A percentile compares a stretch with the other conserved stretches of the same genome.
These are phyloP conservation scores for Aspergillus fumigatiaffinis DNA, from an alignment of 2,329 filamentous ascomycete species.

Conservation along the genomic window DNA sequence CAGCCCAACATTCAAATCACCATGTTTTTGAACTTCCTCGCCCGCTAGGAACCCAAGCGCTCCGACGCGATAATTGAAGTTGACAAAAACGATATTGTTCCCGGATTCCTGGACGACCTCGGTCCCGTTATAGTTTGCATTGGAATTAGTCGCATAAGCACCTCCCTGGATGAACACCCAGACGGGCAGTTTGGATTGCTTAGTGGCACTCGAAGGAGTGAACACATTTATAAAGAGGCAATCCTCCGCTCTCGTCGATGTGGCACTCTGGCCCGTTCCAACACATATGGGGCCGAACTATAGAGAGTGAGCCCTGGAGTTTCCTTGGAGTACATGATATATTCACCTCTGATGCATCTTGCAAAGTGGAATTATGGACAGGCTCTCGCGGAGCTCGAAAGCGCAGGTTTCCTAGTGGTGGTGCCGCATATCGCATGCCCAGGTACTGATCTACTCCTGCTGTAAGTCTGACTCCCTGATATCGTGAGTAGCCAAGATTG, in stretches of 20 bases:
- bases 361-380: slow-evolving; percentile 26
- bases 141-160: slow-evolving; percentile 53
- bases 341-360: slow-evolving; percentile 50
- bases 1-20: slow-evolving; percentile 60
- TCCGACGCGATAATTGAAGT: slow-evolving; percentile 67
- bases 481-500: slow-evolving; percentile 61
- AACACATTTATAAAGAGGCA: slow-evolving; percentile 35
- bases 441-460: slow-evolving; percentile 65
- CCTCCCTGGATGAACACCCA: slow-evolving; percentile 58
- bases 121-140: slow-evolving; percentile 53
- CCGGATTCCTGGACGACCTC: slow-evolving; percentile 54
- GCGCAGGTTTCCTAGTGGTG: slow-evolving; percentile 59
- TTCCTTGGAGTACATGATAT: too few relatives aligned
- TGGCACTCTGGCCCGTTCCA: slow-evolving; percentile 62
- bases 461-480: slow-evolving; percentile 51
- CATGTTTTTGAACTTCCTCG: slow-evolving; percentile 51
- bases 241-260: slow-evolving; percentile 42
- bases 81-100: slow-evolving; percentile 62
- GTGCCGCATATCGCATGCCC: slow-evolving; percentile 66
- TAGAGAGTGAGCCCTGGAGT: neutral
- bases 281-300: slow-evolving; percentile 51
- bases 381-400: slow-evolving; percentile 65
- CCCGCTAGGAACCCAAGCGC: slow-evolving; percentile 61
- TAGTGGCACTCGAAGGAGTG: slow-evolving; percentile 25
- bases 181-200: slow-evolving; percentile 55